phyloP scores from a whole-genome alignment of 139 green algal genomes.

The Picochlorum sp. region DNA sequence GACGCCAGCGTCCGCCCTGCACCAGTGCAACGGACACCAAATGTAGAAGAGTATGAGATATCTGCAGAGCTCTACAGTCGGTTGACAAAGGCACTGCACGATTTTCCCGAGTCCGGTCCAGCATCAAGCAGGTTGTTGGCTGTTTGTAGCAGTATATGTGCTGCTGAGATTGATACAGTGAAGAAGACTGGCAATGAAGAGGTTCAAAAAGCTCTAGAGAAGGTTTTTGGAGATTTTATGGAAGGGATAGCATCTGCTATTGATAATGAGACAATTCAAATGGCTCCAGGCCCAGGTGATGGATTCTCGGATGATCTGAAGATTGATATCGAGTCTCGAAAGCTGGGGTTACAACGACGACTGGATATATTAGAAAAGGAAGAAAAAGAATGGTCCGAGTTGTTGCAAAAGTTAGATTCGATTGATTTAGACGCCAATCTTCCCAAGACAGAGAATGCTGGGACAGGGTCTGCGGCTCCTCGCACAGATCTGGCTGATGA shows the following conservation, averaged over 20 bases:
- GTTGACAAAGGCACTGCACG: conserved; percentile 3
- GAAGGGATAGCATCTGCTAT: conserved; percentile 6
- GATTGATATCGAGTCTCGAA: conserved; percentile 31
- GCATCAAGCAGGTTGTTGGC: conserved; percentile 13
- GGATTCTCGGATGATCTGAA: conserved; percentile 9
- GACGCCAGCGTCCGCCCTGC: not conserved
- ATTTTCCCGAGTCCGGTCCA: conserved; percentile 7
- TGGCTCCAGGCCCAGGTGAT: not conserved
- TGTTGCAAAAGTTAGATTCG: conserved; percentile 21
- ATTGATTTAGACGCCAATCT: conserved; percentile 4
- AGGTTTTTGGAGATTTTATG: conserved; percentile 9
- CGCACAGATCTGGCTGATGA: not conserved
- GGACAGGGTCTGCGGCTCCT: not conserved
- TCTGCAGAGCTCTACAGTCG: conserved; percentile 10
- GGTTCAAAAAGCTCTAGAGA: not conserved
- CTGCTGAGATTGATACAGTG: conserved; percentile 1
- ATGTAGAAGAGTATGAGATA: conserved; percentile 20
- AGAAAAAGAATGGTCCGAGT: conserved; percentile 31
- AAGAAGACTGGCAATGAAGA: not conserved
- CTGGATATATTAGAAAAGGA: conserved; percentile 31
- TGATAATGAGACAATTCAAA: conserved; percentile 7
- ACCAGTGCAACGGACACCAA: conserved; percentile 9
- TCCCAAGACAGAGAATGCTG: not conserved
- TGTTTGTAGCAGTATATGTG: conserved; percentile 9
- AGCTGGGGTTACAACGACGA: conserved; percentile 25